Evolutionary conservation across 306 rosid species (phyloP).

Genomic region (Dalbergia oliveri): DNA sequence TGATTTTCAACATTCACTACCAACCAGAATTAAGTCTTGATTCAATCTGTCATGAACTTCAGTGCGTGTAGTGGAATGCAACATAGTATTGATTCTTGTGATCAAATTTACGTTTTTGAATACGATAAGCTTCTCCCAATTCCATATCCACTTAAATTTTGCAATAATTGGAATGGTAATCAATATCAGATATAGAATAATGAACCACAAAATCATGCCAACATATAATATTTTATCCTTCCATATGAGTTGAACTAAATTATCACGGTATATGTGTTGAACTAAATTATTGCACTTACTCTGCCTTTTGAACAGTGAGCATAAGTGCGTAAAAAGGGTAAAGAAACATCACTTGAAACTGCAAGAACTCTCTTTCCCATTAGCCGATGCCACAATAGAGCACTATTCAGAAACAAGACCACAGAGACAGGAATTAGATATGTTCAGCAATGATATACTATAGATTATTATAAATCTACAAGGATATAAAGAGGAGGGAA

Average conservation of each 20-base stretch:
- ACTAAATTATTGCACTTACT: constrained; percentile 60
- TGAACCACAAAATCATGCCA: constrained; percentile 4
- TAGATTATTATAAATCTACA: neutral
- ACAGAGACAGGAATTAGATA: constrained; percentile 42
- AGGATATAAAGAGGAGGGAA: neutral
- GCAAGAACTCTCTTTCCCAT: constrained; percentile 85
- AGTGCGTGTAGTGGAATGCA: neutral
- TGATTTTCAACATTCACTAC: constrained; percentile 2
- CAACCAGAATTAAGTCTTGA: neutral
- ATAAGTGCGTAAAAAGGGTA: constrained; percentile 76
- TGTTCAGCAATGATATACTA: constrained; percentile 23
- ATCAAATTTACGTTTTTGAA: constrained; percentile 3
- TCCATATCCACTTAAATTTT: neutral
- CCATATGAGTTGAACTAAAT: constrained; percentile 24
- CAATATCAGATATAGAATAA: constrained; percentile 21
- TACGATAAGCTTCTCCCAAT: constrained; percentile 15
- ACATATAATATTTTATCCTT: constrained; percentile 14
- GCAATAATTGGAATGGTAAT: constrained; percentile 22
- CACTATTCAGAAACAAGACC: constrained; percentile 59
- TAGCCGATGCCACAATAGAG: constrained; percentile 92
- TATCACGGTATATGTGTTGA: neutral
- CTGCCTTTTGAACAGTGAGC: constrained; percentile 90
- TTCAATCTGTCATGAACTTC: neutral
- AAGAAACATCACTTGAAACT: constrained; percentile 59
- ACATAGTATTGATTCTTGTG: neutral